phyloP scores from a whole-genome alignment of 2,329 filamentous ascomycete species.

The Malbranchea zuffiana region DNA sequence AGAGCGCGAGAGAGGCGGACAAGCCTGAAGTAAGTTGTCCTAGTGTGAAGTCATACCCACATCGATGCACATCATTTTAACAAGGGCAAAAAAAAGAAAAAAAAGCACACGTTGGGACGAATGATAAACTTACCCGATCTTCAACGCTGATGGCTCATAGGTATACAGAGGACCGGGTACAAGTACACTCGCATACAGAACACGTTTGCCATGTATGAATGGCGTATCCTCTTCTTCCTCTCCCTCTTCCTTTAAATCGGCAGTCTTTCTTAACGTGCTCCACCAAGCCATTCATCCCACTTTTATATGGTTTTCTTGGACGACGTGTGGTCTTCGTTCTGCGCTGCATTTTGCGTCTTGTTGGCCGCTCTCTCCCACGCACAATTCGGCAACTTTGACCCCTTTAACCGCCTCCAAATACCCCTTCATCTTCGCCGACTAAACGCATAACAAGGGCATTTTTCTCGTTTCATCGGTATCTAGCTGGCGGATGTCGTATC shows the following conservation, averaged over 20 bases:
- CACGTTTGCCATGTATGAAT: not conserved
- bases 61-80: conserved; percentile 8
- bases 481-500: conserved; percentile 10
- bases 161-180: conserved; percentile 1
- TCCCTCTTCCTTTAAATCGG: conserved; percentile 7
- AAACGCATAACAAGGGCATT: too few relatives aligned
- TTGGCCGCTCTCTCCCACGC: too few relatives aligned
- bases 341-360: too few relatives aligned
- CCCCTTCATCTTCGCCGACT: not conserved
- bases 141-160: not conserved
- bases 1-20: too few relatives aligned
- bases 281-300: conserved; percentile 7
- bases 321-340: too few relatives aligned
- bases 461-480: conserved; percentile 7
- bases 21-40: conserved; percentile 1
- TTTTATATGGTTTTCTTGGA: conserved; percentile 2
- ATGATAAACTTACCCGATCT: conserved; percentile 1
- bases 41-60: conserved; percentile 9
- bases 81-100: not conserved
- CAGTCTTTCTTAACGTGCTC: conserved; percentile 9
- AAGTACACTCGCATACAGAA: conserved; percentile 2
- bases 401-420: too few relatives aligned
- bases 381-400: too few relatives aligned
- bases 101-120: not conserved
- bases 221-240: not conserved